These are phyloP conservation scores for Saccharomycopsis crataegensis DNA, from an alignment of 1,139 yeast genomes.

Conservation along the genomic window DNA sequence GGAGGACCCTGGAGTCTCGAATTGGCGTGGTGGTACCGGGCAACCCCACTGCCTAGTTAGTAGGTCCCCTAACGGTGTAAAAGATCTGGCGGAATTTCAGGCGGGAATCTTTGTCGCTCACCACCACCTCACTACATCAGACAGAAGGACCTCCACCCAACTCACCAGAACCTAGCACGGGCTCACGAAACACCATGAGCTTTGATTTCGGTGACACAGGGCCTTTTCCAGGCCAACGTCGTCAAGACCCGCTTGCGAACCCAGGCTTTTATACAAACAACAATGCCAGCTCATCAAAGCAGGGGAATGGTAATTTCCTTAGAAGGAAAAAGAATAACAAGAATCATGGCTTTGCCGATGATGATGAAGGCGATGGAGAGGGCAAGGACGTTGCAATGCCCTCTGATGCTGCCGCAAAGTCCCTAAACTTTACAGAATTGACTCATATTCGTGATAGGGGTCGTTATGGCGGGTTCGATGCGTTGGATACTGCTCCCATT, in stretches of 20 bases:
- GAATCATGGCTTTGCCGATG: slow-evolving; percentile 23
- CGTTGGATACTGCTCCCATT: slow-evolving; percentile 59
- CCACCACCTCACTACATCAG: background rate
- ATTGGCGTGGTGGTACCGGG: no score
- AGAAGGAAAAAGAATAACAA: background rate
- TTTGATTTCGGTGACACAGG: background rate
- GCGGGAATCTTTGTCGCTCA: background rate
- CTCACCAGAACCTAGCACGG: background rate
- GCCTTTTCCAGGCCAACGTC: background rate
- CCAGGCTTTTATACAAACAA: background rate
- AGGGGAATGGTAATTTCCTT: background rate
- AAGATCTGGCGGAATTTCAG: no score
- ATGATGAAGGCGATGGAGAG: slow-evolving; percentile 38
- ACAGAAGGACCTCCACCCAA: background rate
- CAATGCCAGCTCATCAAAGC: no score
- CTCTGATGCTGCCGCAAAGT: slow-evolving; percentile 27
- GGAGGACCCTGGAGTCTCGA: no score
- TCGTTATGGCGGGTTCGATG: slow-evolving; percentile 43
- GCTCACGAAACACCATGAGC: background rate
- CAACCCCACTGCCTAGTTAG: no score
- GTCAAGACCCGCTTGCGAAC: background rate
- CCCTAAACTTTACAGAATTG: slow-evolving; percentile 56
- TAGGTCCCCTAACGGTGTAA: no score
- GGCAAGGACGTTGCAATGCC: slow-evolving; percentile 41
- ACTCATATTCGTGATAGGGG: slow-evolving; percentile 58